phyloP scores from a whole-genome alignment of 2,329 filamentous ascomycete species.

The Microascus cirrosus region DNA sequence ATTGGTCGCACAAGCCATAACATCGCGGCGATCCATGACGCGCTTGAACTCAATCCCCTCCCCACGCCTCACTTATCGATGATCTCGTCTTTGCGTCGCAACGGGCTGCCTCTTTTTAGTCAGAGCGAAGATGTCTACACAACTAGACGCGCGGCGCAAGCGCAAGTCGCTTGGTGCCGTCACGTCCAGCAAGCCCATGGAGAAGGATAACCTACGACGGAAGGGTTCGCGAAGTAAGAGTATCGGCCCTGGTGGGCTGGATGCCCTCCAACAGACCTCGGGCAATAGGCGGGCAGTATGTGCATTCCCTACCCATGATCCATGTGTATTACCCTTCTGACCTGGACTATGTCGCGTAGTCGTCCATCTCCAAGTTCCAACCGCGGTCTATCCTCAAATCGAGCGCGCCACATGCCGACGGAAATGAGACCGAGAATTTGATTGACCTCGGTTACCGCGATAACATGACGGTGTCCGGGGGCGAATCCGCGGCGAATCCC shows the following conservation, averaged over 20 bases:
- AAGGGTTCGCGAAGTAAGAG: conserved; percentile 88
- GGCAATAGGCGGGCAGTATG: conserved; percentile 73
- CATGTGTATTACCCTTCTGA: neutral
- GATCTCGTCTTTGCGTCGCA: conserved; percentile 7
- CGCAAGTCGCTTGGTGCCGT: conserved; percentile 60
- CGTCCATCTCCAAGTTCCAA: conserved; percentile 21
- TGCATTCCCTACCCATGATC: conserved; percentile 10
- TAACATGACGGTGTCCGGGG: conserved; percentile 14
- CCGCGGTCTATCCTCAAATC: conserved; percentile 72
- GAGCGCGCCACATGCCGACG: conserved; percentile 54
- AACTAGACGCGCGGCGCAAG: conserved; percentile 44
- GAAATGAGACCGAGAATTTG: conserved; percentile 1
- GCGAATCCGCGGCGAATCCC: conserved; percentile 25
- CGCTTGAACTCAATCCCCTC: neutral
- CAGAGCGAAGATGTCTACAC: conserved; percentile 28
- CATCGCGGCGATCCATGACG: neutral
- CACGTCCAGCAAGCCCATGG: conserved; percentile 38
- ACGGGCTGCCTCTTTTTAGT: conserved; percentile 14
- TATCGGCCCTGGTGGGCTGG: conserved; percentile 82
- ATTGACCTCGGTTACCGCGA: conserved; percentile 3
- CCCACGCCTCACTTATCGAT: neutral
- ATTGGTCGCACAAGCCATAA: conserved; percentile 2
- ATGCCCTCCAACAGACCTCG: conserved; percentile 62
- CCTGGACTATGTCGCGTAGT: neutral
- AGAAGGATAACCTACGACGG: conserved; percentile 68